Percentiles rank a stretch among this genome's conserved stretches.
These are phyloP conservation scores for Friedmanniomyces simplex DNA, from an alignment of 495 filamentous ascomycete species.

Conservation along the genomic window DNA sequence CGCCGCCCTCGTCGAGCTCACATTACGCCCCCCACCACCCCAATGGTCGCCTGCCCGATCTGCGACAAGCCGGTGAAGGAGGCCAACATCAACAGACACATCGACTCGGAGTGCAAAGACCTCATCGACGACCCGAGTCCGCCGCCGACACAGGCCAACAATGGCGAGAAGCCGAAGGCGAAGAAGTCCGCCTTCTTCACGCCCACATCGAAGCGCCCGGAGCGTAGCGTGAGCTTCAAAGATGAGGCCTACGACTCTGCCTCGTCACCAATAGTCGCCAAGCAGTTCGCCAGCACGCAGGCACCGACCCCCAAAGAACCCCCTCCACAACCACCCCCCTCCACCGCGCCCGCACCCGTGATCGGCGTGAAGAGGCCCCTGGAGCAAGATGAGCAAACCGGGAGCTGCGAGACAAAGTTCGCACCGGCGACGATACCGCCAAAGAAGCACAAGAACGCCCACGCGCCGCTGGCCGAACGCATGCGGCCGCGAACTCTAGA, in stretches of 20 bases:
- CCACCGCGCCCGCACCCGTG: conserved; percentile 8
- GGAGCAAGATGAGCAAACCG: conserved; percentile 19
- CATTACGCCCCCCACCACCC: neutral
- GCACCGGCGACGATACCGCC: conserved; percentile 32
- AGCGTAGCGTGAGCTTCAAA: conserved; percentile 28
- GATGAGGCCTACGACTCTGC: conserved; percentile 2
- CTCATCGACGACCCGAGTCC: conserved; percentile 43
- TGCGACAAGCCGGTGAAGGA: conserved; percentile 68
- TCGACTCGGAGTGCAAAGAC: conserved; percentile 69
- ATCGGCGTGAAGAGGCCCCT: conserved; percentile 32
- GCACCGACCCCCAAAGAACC: neutral
- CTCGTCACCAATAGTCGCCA: conserved; percentile 5
- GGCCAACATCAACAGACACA: conserved; percentile 75
- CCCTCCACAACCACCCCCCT: neutral
- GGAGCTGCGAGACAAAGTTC: neutral
- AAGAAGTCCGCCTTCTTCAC: conserved; percentile 57
- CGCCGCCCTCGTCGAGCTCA: neutral
- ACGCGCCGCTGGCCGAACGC: conserved; percentile 75
- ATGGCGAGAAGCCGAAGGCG: conserved; percentile 36
- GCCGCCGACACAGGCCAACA: conserved; percentile 36
- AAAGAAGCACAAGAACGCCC: conserved; percentile 44
- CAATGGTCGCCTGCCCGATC: conserved; percentile 78
- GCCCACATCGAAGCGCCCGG: conserved; percentile 47
- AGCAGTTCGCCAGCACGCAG: neutral
- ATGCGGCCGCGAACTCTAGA: conserved; percentile 81